These are phyloP conservation scores for Pythium monospermum DNA, from an alignment of 352 stramenopile species.

Conservation along the genomic window DNA sequence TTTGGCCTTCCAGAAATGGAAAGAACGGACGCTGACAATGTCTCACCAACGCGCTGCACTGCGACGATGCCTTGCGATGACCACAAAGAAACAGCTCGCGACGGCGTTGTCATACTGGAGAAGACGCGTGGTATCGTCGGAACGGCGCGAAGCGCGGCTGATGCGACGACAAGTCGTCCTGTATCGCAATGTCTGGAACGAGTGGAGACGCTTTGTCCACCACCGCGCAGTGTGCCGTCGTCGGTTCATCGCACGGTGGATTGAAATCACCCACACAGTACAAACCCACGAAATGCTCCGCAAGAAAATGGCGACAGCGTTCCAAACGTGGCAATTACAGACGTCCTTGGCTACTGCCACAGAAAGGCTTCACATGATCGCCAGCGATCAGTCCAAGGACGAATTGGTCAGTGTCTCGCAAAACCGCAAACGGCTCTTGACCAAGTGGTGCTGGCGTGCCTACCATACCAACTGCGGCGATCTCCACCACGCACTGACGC, in stretches of 20 bases:
- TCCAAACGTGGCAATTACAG: conserved; percentile 13
- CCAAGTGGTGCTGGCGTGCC: conserved; percentile 35
- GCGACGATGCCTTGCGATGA: neutral
- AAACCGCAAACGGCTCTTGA: neutral
- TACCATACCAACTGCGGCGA: conserved; percentile 29
- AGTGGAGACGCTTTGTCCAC: conserved; percentile 3
- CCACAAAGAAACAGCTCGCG: neutral
- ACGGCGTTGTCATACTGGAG: conserved; percentile 5
- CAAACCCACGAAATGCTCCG: neutral
- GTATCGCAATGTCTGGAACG: neutral
- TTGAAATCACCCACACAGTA: conserved; percentile 4
- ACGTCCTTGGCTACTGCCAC: neutral
- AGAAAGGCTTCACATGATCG: neutral
- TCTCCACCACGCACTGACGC: conserved; percentile 15
- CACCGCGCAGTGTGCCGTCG: conserved; percentile 1
- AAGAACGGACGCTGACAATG: neutral
- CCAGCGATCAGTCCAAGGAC: neutral
- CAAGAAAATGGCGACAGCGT: conserved; percentile 5
- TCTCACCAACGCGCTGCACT: neutral
- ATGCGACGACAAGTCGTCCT: neutral
- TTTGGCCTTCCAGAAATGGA: conserved; percentile 8
- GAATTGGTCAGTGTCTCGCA: neutral
- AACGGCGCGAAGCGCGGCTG: neutral
- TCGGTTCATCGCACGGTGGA: conserved; percentile 11
- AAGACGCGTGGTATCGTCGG: neutral